These are phyloP conservation scores for Margaritispora aquatica DNA, from an alignment of 495 filamentous ascomycete genomes.

Conservation along the genomic window DNA sequence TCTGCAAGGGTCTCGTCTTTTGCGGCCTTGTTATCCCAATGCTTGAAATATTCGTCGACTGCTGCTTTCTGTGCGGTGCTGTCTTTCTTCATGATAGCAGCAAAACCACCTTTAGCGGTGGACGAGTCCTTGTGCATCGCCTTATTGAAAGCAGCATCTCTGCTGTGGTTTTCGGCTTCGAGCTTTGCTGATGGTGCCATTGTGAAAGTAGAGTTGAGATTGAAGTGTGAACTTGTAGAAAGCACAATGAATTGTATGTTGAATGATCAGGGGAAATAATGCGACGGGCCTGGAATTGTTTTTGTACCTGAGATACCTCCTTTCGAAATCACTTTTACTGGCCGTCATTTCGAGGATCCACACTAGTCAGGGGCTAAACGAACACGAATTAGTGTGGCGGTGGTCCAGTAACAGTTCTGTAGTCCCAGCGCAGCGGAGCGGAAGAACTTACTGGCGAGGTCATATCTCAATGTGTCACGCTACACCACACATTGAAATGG, in stretches of 20 bases:
- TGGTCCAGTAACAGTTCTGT: too few species aligned
- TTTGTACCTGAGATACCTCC: too few species aligned
- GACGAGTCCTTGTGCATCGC: slow-evolving; percentile 85
- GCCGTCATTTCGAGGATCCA: too few species aligned
- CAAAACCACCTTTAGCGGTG: slow-evolving; percentile 62
- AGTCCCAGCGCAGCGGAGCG: too few species aligned
- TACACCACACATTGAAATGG: too few species aligned
- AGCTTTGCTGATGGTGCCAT: slow-evolving; percentile 72
- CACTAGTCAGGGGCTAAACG: too few species aligned
- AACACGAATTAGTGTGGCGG: too few species aligned
- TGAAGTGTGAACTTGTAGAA: background rate
- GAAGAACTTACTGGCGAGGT: too few species aligned
- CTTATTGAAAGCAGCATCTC: slow-evolving; percentile 92
- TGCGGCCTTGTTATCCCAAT: slow-evolving; percentile 92
- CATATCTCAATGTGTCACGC: too few species aligned
- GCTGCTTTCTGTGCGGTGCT: slow-evolving; percentile 76
- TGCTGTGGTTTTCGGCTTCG: slow-evolving; percentile 77
- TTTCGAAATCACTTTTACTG: too few species aligned
- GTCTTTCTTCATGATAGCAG: slow-evolving; percentile 83
- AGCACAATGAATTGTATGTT: background rate
- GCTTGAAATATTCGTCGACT: slow-evolving; percentile 98
- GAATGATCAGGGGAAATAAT: background rate
- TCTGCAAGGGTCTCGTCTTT: slow-evolving; percentile 73
- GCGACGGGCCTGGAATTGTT: too few species aligned
- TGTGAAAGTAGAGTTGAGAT: slow-evolving; percentile 22